A percentile compares a stretch with the other conserved stretches of the same genome.
These are phyloP conservation scores for Amniculicola lignicola DNA, from an alignment of 495 filamentous ascomycete genomes.

Conservation along the genomic window DNA sequence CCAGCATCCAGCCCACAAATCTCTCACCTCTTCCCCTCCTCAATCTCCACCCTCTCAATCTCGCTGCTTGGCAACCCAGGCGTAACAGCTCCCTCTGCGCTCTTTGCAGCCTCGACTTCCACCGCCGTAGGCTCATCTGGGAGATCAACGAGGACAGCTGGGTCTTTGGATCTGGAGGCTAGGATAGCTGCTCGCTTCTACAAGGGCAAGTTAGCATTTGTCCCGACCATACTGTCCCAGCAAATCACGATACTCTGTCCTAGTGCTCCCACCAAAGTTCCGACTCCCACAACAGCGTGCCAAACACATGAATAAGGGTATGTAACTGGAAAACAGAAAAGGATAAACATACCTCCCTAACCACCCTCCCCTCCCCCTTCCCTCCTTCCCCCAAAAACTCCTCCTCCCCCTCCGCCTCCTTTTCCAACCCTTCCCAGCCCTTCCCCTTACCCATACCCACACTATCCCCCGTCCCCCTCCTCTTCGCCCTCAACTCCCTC, in stretches of 20 bases:
- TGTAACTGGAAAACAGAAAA: not conserved
- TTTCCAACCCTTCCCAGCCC: slow-evolving; percentile 22
- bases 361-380: slow-evolving; percentile 18
- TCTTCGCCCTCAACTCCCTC: not conserved
- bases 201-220: not conserved
- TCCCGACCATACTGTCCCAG: not conserved
- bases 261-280: not conserved
- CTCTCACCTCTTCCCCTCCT: not conserved
- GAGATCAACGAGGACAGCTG: slow-evolving; percentile 41
- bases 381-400: slow-evolving; percentile 33
- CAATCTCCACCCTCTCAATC: slow-evolving; percentile 1
- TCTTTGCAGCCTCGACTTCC: slow-evolving; percentile 38
- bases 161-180: slow-evolving; percentile 34
- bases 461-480: not conserved
- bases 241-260: not conserved
- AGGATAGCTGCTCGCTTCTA: slow-evolving; percentile 37
- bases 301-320: no score
- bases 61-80: not conserved
- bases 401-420: slow-evolving; percentile 27
- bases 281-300: not conserved
- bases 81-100: slow-evolving; percentile 24
- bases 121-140: slow-evolving; percentile 37
- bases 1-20: no score
- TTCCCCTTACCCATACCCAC: slow-evolving; percentile 23
- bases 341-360: slow-evolving; percentile 31